Base-by-base conservation (phyloP, 345 rosid genomes). In the Euphorbia lathyris region DNA sequence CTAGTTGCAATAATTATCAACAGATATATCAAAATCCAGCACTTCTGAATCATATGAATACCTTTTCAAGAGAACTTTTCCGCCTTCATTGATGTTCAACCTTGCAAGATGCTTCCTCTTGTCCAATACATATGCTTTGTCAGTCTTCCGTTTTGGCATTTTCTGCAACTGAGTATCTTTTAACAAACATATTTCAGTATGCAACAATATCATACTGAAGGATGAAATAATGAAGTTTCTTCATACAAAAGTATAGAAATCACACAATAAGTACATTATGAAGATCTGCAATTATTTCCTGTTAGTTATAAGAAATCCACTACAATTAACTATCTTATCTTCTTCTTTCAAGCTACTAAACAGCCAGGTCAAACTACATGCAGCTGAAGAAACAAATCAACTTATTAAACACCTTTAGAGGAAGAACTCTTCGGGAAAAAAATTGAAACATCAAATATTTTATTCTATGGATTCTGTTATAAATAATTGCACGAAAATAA, bases 91-190 rank as follows among this genome's bases (percentile, higher is more conserved):
- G 58, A 83, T 66, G 71, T 96, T 89, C 63, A 96, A 72, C 73
- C 99, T 83, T 13, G 96, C 95, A 69, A 96, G 99, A 78, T 92
- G 96, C 86, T 90, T 89, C 75, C 77, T 79, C 88, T 92, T 96
- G 83, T 96, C 97, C 79, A 95, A 82, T 47, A 86, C 99, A 80
- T 86, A 88, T 0, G 99, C 90, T 80, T 71, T 86, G 68, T 96
- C 98, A 6, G 99, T 96, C 87, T 92, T 92, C 82, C 99, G 83
- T 74, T 86, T 96, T 0, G 99, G 99, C 84, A 85, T 89, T 82
- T 88, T 96, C 94, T 92, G 99, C 90, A 92, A 86, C 72, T 96
- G 98, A 59, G 93, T 96, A 84, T 96, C 99, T 95, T 87, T 53
- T 29, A 84, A 73, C 67, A 61, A 75, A 80, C 38, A 71, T 17